Evolutionary conservation across 768 basidiomycete species (phyloP).

Genomic region (Scleroderma citrinum): DNA sequence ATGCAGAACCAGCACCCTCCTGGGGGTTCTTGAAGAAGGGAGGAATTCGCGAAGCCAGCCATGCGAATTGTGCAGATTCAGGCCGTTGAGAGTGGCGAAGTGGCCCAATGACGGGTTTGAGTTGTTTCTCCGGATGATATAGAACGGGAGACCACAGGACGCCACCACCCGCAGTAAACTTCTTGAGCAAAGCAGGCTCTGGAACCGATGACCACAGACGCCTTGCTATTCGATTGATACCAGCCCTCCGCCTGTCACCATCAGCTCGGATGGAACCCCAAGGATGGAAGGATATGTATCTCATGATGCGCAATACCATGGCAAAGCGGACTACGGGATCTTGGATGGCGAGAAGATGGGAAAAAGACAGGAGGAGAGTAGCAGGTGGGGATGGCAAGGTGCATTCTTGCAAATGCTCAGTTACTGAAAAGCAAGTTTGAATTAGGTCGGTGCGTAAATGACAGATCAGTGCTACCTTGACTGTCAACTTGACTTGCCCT

Average conservation of each 20-base stretch:
- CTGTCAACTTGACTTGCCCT: constrained; percentile 37
- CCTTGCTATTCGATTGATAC: constrained; percentile 42
- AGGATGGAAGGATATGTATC: constrained; percentile 64
- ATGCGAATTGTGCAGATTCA: constrained; percentile 34
- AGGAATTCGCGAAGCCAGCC: constrained; percentile 61
- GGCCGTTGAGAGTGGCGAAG: constrained; percentile 8
- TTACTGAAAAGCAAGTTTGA: constrained; percentile 30
- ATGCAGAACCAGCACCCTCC: constrained; percentile 13
- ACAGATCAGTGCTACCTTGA: constrained; percentile 32
- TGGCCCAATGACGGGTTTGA: constrained; percentile 15
- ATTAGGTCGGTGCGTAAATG: no score
- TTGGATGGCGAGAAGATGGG: constrained; percentile 27
- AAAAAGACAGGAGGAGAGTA: constrained; percentile 42
- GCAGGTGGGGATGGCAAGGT: constrained; percentile 41
- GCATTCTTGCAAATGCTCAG: constrained; percentile 33
- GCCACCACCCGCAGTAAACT: constrained; percentile 53
- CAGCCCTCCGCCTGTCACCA: constrained; percentile 43
- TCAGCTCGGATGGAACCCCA: constrained; percentile 73
- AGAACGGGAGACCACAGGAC: constrained; percentile 60
- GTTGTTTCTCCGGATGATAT: constrained; percentile 19
- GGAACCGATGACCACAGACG: constrained; percentile 41
- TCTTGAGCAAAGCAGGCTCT: constrained; percentile 13
- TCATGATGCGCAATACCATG: constrained; percentile 51
- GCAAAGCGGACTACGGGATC: constrained; percentile 33
- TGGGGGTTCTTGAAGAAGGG: constrained; percentile 33